These are phyloP conservation scores for Leccinum griseonigrum DNA, from an alignment of 1,284 basidiomycete species.

Conservation along the genomic window DNA sequence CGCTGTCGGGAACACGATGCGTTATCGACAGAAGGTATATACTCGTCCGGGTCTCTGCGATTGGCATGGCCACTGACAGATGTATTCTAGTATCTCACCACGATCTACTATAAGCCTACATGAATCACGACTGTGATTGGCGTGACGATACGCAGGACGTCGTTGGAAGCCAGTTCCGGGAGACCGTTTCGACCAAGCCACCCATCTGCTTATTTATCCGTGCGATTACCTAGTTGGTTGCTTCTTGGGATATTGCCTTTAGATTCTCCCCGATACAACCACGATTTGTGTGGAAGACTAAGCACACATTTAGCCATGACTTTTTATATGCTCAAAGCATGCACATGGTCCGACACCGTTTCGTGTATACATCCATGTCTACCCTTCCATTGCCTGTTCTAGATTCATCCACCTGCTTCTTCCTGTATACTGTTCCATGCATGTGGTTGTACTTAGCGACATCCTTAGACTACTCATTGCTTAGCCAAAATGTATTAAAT, in stretches of 20 bases:
- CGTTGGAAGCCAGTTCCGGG: slow-evolving; percentile 23
- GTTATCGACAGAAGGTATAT: slow-evolving; percentile 91
- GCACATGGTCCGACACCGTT: slow-evolving; percentile 3
- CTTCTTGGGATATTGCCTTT: slow-evolving; percentile 32
- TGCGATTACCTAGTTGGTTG: slow-evolving; percentile 25
- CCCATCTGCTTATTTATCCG: slow-evolving; percentile 30
- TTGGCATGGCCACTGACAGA: slow-evolving; percentile 10
- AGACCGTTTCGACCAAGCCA: slow-evolving; percentile 10
- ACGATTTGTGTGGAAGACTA: slow-evolving; percentile 21
- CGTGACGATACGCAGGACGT: slow-evolving; percentile 25
- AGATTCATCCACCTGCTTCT: slow-evolving; percentile 11
- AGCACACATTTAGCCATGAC: slow-evolving; percentile 16
- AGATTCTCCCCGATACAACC: slow-evolving; percentile 26
- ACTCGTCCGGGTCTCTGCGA: slow-evolving; percentile 4
- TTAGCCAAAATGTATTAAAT: slow-evolving; percentile 17
- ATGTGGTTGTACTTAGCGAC: slow-evolving; percentile 16
- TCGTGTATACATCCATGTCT: slow-evolving; percentile 15
- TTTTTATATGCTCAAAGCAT: slow-evolving; percentile 12
- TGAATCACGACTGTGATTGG: slow-evolving; percentile 21
- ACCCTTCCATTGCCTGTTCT: slow-evolving; percentile 11
- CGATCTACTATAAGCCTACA: slow-evolving; percentile 59
- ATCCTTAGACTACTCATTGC: slow-evolving; percentile 24
- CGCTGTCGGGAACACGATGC: slow-evolving; percentile 90
- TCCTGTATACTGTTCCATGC: slow-evolving; percentile 15
- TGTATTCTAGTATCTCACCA: slow-evolving; percentile 48